A percentile compares a stretch with the other conserved stretches of the same genome.
These are phyloP conservation scores for Claviceps humidiphila DNA, from an alignment of 2,329 filamentous ascomycete genomes.

Conservation along the genomic window DNA sequence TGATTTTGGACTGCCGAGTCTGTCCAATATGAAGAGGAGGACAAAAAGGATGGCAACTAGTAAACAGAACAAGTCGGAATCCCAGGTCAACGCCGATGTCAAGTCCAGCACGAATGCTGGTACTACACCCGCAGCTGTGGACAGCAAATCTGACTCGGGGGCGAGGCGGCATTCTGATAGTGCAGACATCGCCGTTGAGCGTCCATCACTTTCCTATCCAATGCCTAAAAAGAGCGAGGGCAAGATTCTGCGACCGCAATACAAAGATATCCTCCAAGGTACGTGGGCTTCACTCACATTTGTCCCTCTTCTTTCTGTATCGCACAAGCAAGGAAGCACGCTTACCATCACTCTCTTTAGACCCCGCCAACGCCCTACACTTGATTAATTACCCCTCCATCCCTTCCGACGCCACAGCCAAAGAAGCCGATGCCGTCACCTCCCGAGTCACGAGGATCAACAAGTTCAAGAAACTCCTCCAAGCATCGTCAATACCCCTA, in stretches of 20 bases:
- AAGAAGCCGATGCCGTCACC: slow-evolving; percentile 75
- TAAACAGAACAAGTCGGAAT: slow-evolving; percentile 16
- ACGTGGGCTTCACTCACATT: slow-evolving; percentile 3
- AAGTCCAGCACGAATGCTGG: slow-evolving; percentile 10
- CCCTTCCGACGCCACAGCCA: slow-evolving; percentile 59
- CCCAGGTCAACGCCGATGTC: background rate
- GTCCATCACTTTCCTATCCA: slow-evolving; percentile 71
- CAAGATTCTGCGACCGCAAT: slow-evolving; percentile 92
- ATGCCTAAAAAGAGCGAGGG: slow-evolving; percentile 80
- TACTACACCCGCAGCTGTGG: slow-evolving; percentile 22
- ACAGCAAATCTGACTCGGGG: slow-evolving; percentile 24
- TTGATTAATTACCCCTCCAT: slow-evolving; percentile 78
- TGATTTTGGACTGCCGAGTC: slow-evolving; percentile 86
- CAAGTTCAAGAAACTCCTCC: slow-evolving; percentile 93
- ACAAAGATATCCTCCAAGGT: slow-evolving; percentile 86
- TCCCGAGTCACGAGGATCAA: slow-evolving; percentile 89
- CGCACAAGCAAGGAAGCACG: background rate
- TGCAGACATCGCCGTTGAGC: slow-evolving; percentile 86
- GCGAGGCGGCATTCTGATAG: slow-evolving; percentile 64
- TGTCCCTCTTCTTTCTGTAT: too few relatives aligned
- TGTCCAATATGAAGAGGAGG: slow-evolving; percentile 80
- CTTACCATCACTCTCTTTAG: slow-evolving; percentile 19
- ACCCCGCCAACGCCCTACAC: slow-evolving; percentile 86
- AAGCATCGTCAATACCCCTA: slow-evolving; percentile 79
- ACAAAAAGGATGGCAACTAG: slow-evolving; percentile 35